These are phyloP conservation scores for Grigorovia transvaalensis DNA, from an alignment of 805 yeast genomes.

Conservation along the genomic window DNA sequence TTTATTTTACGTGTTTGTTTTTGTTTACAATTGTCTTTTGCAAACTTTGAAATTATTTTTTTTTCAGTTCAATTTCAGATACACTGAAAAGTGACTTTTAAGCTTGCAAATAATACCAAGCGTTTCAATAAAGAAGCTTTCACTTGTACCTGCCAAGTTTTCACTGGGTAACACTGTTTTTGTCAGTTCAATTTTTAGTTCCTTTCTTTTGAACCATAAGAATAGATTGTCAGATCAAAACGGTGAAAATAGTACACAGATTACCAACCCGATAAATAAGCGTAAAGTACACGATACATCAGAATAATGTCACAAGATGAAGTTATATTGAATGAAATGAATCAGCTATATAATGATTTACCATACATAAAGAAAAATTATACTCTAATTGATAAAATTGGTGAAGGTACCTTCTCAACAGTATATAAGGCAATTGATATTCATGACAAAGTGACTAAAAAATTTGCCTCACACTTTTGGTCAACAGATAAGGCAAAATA, in stretches of 20 bases:
- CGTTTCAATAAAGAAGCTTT: no score
- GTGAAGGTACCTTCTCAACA: slow-evolving; percentile 76
- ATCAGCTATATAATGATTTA: slow-evolving; percentile 42
- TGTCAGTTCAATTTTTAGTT: no score
- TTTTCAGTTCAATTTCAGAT: background rate
- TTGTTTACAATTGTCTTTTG: background rate
- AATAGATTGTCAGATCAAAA: no score
- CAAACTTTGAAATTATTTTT: no score
- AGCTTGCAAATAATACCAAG: background rate
- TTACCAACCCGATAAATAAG: no score
- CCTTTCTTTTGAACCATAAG: no score
- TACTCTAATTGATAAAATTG: slow-evolving; percentile 41
- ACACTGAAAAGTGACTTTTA: background rate
- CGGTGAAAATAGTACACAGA: no score
- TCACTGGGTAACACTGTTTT: no score
- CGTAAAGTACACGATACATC: background rate
- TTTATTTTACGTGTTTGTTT: background rate
- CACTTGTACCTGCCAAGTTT: no score
- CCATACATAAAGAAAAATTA: slow-evolving; percentile 36
- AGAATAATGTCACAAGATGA: background rate
- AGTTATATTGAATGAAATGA: slow-evolving; percentile 38
- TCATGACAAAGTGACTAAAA: slow-evolving; percentile 25
- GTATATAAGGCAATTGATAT: slow-evolving; percentile 51
- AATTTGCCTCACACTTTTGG: slow-evolving; percentile 25
- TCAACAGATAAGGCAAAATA: slow-evolving; percentile 28